Evolutionary conservation across 352 stramenopile genomes (phyloP).

Genomic region (Pythium brachiatum): DNA sequence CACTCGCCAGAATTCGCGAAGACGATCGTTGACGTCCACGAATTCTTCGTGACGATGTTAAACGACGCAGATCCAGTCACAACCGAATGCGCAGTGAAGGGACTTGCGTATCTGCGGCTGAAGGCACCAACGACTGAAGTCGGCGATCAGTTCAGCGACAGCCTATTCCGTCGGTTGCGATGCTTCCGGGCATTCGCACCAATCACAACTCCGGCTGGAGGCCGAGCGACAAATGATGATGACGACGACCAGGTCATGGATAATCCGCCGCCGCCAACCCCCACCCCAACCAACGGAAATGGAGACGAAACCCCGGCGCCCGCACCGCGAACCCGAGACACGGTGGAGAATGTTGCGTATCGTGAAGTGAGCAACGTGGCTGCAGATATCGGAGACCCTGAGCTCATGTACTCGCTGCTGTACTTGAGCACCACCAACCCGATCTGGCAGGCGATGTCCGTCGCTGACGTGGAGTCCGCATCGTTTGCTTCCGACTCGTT

Average conservation of each 20-base stretch:
- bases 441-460: slow-evolving; percentile 40
- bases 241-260: slow-evolving; percentile 27
- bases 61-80: slow-evolving; percentile 63
- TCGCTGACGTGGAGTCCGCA: not conserved
- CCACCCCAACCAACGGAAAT: not conserved
- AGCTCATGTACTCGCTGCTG: slow-evolving; percentile 80
- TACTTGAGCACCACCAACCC: slow-evolving; percentile 78
- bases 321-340: slow-evolving; percentile 6
- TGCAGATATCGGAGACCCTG: slow-evolving; percentile 71
- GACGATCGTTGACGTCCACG: slow-evolving; percentile 48
- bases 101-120: slow-evolving; percentile 66
- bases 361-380: slow-evolving; percentile 83
- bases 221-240: slow-evolving; percentile 2
- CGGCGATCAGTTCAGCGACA: slow-evolving; percentile 68
- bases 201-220: slow-evolving; percentile 21
- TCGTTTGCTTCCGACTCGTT: slow-evolving; percentile 22
- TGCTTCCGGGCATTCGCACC: slow-evolving; percentile 73
- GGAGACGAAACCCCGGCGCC: not conserved
- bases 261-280: not conserved
- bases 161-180: slow-evolving; percentile 68
- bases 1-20: slow-evolving; percentile 30
- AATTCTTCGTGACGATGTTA: slow-evolving; percentile 79
- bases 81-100: slow-evolving; percentile 79
- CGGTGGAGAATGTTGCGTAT: slow-evolving; percentile 77
- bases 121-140: slow-evolving; percentile 50